Conservation (phyloP, 768 basidiomycete species). For the Pseudohyphozyma bogoriensis region DNA sequence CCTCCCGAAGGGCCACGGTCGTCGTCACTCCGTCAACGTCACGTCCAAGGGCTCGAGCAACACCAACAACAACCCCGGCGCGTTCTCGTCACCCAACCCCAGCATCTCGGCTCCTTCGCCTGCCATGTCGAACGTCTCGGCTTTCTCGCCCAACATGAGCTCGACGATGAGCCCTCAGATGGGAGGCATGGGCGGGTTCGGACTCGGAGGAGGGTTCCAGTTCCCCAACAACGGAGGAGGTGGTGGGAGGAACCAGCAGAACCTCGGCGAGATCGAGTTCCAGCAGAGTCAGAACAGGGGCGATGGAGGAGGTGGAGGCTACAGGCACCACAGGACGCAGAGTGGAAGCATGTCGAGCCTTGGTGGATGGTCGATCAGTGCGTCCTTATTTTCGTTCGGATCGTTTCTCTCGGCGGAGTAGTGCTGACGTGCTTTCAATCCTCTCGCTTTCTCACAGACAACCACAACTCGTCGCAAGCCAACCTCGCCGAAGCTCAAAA, state of each 20-base stretch:
- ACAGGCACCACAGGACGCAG: constrained; percentile 47
- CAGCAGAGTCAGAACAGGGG: background rate
- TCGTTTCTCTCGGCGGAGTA: no score
- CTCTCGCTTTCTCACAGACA: constrained; percentile 8
- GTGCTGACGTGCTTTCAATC: background rate
- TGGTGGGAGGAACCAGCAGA: background rate
- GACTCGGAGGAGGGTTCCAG: constrained; percentile 14
- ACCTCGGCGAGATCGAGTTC: background rate
- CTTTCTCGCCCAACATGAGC: background rate
- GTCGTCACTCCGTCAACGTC: constrained; percentile 84
- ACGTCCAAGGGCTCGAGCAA: constrained; percentile 44
- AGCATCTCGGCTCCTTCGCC: constrained; percentile 50
- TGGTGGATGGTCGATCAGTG: constrained; percentile 78
- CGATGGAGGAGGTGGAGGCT: constrained; percentile 47
- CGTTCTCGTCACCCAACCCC: constrained; percentile 13
- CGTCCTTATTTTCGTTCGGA: constrained; percentile 41
- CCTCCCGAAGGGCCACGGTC: constrained; percentile 49
- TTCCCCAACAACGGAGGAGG: constrained; percentile 15
- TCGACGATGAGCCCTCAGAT: no score
- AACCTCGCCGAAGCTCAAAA: constrained; percentile 96
- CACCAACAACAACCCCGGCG: no score
- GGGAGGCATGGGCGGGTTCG: no score
- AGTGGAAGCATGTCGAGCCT: constrained; percentile 52
- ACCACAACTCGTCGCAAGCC: constrained; percentile 36
- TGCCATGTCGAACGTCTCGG: constrained; percentile 54